These are phyloP conservation scores for Falciphora oryzae DNA, from an alignment of 2,329 filamentous ascomycete species.

Conservation along the genomic window DNA sequence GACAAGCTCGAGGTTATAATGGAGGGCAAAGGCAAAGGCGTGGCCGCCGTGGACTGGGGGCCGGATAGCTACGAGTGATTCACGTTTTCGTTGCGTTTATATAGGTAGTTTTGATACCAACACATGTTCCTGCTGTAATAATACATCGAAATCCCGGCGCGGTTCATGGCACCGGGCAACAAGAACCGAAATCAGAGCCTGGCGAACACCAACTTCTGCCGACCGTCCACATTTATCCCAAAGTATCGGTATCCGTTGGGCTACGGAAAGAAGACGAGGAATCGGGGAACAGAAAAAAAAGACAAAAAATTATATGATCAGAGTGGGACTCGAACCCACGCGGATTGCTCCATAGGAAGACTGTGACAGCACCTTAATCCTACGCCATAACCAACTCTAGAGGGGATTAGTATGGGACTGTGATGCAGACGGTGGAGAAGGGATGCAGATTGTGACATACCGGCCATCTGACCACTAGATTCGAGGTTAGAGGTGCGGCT, in stretches of 20 bases:
- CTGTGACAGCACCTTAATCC: conserved; percentile 21
- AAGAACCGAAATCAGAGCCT: too few relatives aligned
- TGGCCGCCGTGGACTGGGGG: conserved; percentile 37
- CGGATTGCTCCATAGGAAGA: conserved; percentile 12
- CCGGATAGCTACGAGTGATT: conserved; percentile 23
- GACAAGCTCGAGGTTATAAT: conserved; percentile 49
- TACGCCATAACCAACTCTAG: conserved; percentile 23
- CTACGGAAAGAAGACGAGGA: neutral
- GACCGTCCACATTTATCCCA: too few relatives aligned
- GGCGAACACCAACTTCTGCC: too few relatives aligned
- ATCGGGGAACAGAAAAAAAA: neutral
- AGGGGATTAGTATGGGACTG: too few relatives aligned
- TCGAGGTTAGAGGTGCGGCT: neutral
- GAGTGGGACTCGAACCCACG: conserved; percentile 18
- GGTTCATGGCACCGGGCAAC: too few relatives aligned
- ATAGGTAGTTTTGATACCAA: too few relatives aligned
- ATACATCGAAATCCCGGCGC: too few relatives aligned
- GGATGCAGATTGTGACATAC: conserved; percentile 16
- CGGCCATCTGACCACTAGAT: neutral
- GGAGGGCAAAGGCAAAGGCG: conserved; percentile 37
- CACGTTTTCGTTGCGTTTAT: too few relatives aligned
- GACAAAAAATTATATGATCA: conserved; percentile 8
- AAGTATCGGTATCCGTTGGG: too few relatives aligned
- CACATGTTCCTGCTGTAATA: too few relatives aligned
- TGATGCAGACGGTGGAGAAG: conserved; percentile 8